Evolutionary conservation across 164 flowering plant genomes (phyloP).

Genomic region (Chimonanthus praecox): DNA sequence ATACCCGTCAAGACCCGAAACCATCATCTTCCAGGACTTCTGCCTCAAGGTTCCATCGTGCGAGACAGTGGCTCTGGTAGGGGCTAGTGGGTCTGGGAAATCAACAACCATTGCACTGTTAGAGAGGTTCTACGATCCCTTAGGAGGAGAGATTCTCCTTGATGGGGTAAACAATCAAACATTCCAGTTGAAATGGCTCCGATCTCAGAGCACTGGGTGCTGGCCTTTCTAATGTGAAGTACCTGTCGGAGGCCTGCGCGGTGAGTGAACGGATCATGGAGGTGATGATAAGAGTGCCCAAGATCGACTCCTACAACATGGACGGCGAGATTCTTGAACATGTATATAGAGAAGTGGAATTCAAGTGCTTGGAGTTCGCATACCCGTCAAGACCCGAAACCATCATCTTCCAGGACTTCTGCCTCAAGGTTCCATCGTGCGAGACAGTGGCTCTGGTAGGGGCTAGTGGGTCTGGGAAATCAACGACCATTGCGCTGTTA

Average conservation of each 20-base stretch:
- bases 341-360: conserved; percentile 38
- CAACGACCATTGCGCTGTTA: conserved; percentile 40
- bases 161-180: conserved; percentile 35
- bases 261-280: conserved; percentile 52
- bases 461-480: conserved; percentile 59
- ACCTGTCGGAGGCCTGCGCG: conserved; percentile 65
- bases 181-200: conserved; percentile 42
- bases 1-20: conserved; percentile 53
- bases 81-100: conserved; percentile 61
- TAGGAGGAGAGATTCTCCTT: conserved; percentile 37
- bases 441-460: conserved; percentile 54
- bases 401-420: conserved; percentile 30
- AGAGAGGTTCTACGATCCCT: conserved; percentile 51
- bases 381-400: conserved; percentile 52
- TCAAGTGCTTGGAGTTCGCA: conserved; percentile 35
- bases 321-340: conserved; percentile 28
- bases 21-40: conserved; percentile 29
- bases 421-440: conserved; percentile 30
- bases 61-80: conserved; percentile 49
- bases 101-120: conserved; percentile 43
- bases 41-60: conserved; percentile 31
- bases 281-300: conserved; percentile 37
- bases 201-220: conserved; percentile 70
- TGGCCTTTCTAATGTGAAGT: conserved; percentile 63
- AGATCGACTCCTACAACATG: conserved; percentile 30